These are phyloP conservation scores for Alternaria metachromatica DNA, from an alignment of 2,329 filamentous ascomycete genomes.

Conservation along the genomic window DNA sequence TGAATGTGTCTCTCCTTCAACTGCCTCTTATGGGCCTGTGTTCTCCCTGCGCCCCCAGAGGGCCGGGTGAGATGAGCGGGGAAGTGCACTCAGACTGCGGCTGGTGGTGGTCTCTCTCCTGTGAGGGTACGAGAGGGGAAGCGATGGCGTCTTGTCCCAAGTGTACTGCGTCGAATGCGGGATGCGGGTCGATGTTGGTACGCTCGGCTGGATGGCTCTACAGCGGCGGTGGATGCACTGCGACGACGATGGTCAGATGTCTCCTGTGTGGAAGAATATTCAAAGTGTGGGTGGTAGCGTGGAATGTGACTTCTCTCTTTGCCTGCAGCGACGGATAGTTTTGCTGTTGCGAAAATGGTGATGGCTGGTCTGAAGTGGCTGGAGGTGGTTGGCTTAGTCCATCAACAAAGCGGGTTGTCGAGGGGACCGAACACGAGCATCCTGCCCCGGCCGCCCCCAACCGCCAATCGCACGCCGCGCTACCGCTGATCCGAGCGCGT, in stretches of 20 bases:
- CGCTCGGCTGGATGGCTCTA: conserved; percentile 32
- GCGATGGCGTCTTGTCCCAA: conserved; percentile 29
- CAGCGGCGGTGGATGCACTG: conserved; percentile 41
- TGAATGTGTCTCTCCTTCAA: conserved; percentile 36
- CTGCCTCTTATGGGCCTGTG: conserved; percentile 29
- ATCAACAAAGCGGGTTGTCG: conserved; percentile 26
- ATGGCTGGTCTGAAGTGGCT: conserved; percentile 43
- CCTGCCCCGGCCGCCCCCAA: conserved; percentile 23
- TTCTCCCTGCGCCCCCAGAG: conserved; percentile 51
- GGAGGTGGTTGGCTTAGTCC: conserved; percentile 17
- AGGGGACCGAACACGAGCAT: conserved; percentile 27
- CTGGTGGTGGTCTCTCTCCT: conserved; percentile 17
- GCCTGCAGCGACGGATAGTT: conserved; percentile 38
- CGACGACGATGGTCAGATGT: conserved; percentile 41
- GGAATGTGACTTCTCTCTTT: conserved; percentile 38
- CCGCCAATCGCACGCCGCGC: conserved; percentile 26
- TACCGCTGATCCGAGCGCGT: conserved; percentile 20
- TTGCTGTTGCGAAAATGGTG: conserved; percentile 43
- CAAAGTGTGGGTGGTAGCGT: conserved; percentile 44
- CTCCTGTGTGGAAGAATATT: conserved; percentile 26
- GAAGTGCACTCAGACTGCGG: conserved; percentile 42
- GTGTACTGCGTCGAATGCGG: conserved; percentile 25
- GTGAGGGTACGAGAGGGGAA: conserved; percentile 26
- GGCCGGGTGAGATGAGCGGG: conserved; percentile 44
- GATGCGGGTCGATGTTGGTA: conserved; percentile 24